These are phyloP conservation scores for Geosmithia putterillii DNA, from an alignment of 2,329 filamentous ascomycete species.

Conservation along the genomic window DNA sequence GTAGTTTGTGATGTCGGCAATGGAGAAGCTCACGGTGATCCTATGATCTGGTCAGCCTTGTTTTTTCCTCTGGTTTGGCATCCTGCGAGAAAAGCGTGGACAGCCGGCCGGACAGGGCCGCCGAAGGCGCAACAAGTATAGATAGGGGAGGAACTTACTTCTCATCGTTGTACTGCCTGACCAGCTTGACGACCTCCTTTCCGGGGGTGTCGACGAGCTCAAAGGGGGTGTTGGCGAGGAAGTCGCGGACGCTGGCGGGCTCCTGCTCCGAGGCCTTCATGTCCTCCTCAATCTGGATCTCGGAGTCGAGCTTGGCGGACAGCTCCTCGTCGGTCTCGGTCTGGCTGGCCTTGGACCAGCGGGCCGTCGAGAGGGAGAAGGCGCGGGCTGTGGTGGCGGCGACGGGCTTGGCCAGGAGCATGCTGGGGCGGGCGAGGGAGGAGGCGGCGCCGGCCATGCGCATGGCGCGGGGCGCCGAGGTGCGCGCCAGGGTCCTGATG, in stretches of 20 bases:
- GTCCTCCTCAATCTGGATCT: conserved; percentile 74
- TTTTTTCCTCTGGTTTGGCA: not conserved
- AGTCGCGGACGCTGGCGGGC: conserved; percentile 72
- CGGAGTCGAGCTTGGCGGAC: conserved; percentile 71
- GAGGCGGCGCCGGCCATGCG: conserved; percentile 42
- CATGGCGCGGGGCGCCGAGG: conserved; percentile 51
- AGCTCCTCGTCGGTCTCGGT: conserved; percentile 64
- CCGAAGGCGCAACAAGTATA: too few relatives aligned
- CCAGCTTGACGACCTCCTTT: conserved; percentile 77
- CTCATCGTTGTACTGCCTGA: conserved; percentile 75
- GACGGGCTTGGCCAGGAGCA: conserved; percentile 14
- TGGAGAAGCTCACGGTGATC: conserved; percentile 31
- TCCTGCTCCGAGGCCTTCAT: conserved; percentile 61
- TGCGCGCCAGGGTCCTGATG: conserved; percentile 51
- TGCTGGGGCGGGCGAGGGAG: conserved; percentile 29
- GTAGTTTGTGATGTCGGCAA: conserved; percentile 26
- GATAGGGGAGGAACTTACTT: conserved; percentile 45
- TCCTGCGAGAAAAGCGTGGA: not conserved
- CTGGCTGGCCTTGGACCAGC: conserved; percentile 16
- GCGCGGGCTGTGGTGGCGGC: conserved; percentile 30
- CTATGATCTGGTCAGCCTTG: conserved; percentile 9
- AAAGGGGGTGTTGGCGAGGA: conserved; percentile 75
- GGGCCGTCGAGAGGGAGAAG: conserved; percentile 29
- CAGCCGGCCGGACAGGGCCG: too few relatives aligned
- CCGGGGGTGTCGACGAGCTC: conserved; percentile 72